Evolutionary conservation across 352 stramenopile genomes (phyloP).

Genomic region (Phytophthora europaea): DNA sequence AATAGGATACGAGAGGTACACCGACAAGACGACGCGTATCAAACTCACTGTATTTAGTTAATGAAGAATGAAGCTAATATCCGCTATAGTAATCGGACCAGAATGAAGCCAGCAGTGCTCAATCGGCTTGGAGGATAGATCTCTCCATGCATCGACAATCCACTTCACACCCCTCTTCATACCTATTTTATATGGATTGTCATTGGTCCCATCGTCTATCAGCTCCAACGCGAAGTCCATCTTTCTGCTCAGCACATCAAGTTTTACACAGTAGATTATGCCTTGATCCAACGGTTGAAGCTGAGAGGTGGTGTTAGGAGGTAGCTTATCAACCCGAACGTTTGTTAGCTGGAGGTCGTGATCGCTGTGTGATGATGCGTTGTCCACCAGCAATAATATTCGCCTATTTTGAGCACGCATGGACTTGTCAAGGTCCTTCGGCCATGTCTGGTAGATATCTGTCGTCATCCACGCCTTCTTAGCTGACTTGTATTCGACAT

Average conservation of each 20-base stretch:
- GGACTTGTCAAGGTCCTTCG: conserved; percentile 3
- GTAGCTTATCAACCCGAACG: conserved; percentile 3
- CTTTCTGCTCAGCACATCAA: conserved; percentile 1
- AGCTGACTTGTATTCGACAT: conserved; percentile 6
- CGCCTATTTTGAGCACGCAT: neutral
- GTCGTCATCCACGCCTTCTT: conserved; percentile 18
- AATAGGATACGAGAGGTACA: no score
- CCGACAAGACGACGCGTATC: no score
- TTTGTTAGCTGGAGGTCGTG: conserved; percentile 8
- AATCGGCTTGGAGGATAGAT: conserved; percentile 8
- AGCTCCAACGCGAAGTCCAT: conserved; percentile 13
- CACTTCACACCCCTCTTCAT: conserved; percentile 2
- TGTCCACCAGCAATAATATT: conserved; percentile 8
- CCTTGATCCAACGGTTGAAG: conserved; percentile 17
- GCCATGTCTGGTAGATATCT: conserved; percentile 7
- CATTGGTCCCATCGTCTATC: conserved; percentile 7
- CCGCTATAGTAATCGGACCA: conserved; percentile 6
- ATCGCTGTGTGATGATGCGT: conserved; percentile 12
- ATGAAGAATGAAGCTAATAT: conserved; percentile 4
- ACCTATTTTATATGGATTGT: conserved; percentile 12
- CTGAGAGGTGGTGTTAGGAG: conserved; percentile 15
- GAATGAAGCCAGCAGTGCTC: conserved; percentile 21
- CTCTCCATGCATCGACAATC: conserved; percentile 2
- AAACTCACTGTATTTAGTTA: conserved; percentile 14
- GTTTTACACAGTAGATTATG: conserved; percentile 21